These are phyloP conservation scores for Tolypocladium pustulatum DNA, from an alignment of 2,329 filamentous ascomycete species.

Conservation along the genomic window DNA sequence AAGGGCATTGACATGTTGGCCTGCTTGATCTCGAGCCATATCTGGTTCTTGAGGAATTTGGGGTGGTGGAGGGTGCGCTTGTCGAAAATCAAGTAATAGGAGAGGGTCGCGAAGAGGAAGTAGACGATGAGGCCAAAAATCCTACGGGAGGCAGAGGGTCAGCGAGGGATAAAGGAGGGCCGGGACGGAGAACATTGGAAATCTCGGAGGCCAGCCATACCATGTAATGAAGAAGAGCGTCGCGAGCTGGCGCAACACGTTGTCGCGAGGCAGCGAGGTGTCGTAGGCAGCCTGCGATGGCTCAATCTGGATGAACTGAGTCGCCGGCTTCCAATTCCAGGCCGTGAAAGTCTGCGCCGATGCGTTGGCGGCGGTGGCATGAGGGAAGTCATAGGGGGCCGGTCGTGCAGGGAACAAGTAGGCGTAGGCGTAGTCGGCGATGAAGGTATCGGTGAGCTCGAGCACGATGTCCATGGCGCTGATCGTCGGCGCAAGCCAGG, in stretches of 20 bases:
- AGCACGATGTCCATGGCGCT: conserved; percentile 81
- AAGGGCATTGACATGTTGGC: conserved; percentile 65
- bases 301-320: conserved; percentile 54
- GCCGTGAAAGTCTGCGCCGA: conserved; percentile 46
- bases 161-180: background rate
- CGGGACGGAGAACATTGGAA: background rate
- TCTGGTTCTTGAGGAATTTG: conserved; percentile 91
- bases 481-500: background rate
- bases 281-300: conserved; percentile 69
- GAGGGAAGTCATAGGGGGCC: conserved; percentile 41
- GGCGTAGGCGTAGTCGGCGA: conserved; percentile 74
- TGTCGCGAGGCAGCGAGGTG: conserved; percentile 69
- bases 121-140: conserved; percentile 77
- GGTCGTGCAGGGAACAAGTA: conserved; percentile 51
- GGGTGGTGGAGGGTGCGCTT: conserved; percentile 82
- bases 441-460: conserved; percentile 70
- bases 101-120: conserved; percentile 72
- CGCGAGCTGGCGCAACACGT: conserved; percentile 61
- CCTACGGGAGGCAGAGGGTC: conserved; percentile 35
- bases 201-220: conserved; percentile 32
- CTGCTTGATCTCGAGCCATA: conserved; percentile 75
- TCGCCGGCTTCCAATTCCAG: conserved; percentile 66
- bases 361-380: conserved; percentile 37
- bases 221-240: conserved; percentile 79
- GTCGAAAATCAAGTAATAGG: conserved; percentile 85